Conservation (phyloP, 2,329 filamentous ascomycete species). For the Microcyclosporella mali region DNA sequence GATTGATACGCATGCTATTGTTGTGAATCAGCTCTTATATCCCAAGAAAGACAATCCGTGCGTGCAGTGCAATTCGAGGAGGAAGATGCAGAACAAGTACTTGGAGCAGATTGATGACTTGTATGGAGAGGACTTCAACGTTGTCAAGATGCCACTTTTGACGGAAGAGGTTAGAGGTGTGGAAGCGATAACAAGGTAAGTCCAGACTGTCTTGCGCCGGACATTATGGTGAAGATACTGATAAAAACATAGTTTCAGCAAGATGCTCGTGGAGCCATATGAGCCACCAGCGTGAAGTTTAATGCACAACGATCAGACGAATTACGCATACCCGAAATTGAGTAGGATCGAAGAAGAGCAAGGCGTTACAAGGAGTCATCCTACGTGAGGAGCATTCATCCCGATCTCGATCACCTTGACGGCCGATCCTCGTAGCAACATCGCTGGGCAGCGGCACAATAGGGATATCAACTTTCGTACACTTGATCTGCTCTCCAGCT, state of each 20-base stretch:
- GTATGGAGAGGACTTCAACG: slow-evolving; percentile 95
- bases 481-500: no score
- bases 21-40: slow-evolving; percentile 96
- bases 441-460: no score
- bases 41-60: slow-evolving; percentile 78
- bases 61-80: slow-evolving; percentile 88
- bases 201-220: no score
- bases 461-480: no score
- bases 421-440: no score
- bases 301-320: neutral
- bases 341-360: neutral
- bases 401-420: no score
- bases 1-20: slow-evolving; percentile 95
- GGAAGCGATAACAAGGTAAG: slow-evolving; percentile 74
- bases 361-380: neutral
- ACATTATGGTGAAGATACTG: slow-evolving; percentile 7
- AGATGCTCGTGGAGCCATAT: slow-evolving; percentile 74
- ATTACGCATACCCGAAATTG: neutral
- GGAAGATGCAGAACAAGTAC: slow-evolving; percentile 99
- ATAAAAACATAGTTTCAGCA: slow-evolving; percentile 55
- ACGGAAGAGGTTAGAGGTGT: slow-evolving; percentile 95
- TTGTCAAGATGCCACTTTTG: slow-evolving; percentile 94
- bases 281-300: slow-evolving; percentile 51
- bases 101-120: slow-evolving; percentile 97
- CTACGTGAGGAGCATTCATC: no score